Evolutionary conservation across 495 filamentous ascomycete species (phyloP).

Genomic region (Penicillium alfredii): DNA sequence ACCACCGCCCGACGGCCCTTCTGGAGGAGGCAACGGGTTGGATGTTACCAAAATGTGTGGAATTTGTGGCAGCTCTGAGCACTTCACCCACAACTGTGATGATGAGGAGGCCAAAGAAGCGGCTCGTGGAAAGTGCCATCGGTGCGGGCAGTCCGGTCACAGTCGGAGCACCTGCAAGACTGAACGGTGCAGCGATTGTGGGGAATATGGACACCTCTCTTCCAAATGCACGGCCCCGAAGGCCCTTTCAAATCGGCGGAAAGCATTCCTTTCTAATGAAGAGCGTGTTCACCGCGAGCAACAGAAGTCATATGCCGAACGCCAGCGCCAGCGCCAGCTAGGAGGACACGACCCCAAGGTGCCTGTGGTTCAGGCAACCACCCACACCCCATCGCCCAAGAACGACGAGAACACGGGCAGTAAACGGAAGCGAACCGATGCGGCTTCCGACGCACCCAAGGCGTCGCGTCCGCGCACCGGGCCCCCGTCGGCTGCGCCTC

Average conservation of each 20-base stretch:
- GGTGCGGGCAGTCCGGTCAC: slow-evolving; percentile 41
- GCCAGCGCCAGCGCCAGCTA: slow-evolving; percentile 37
- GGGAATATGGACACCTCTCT: slow-evolving; percentile 38
- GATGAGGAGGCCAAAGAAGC: slow-evolving; percentile 36
- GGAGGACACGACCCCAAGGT: slow-evolving; percentile 44
- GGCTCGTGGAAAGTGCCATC: slow-evolving; percentile 35
- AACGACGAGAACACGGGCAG: slow-evolving; percentile 12
- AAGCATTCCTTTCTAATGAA: slow-evolving; percentile 22
- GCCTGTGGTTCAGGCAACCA: slow-evolving; percentile 37
- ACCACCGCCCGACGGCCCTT: slow-evolving; percentile 29
- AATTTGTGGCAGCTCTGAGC: slow-evolving; percentile 43
- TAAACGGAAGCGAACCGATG: slow-evolving; percentile 42
- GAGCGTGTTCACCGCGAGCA: slow-evolving; percentile 29
- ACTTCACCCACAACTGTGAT: slow-evolving; percentile 45
- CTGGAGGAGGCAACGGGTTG: slow-evolving; percentile 42
- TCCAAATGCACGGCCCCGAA: slow-evolving; percentile 28
- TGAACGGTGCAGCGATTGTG: slow-evolving; percentile 43
- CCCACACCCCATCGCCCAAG: slow-evolving; percentile 7
- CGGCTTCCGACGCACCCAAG: slow-evolving; percentile 25
- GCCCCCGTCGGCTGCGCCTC: slow-evolving; percentile 11
- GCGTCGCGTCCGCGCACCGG: slow-evolving; percentile 19
- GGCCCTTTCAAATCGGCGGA: slow-evolving; percentile 33
- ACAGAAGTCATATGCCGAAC: slow-evolving; percentile 31
- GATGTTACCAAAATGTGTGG: slow-evolving; percentile 40
- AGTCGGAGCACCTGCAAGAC: slow-evolving; percentile 31